A percentile compares a stretch with the other conserved stretches of the same genome.
These are phyloP conservation scores for Leccinum disarticulatum DNA, from an alignment of 768 basidiomycete species.

Conservation along the genomic window DNA sequence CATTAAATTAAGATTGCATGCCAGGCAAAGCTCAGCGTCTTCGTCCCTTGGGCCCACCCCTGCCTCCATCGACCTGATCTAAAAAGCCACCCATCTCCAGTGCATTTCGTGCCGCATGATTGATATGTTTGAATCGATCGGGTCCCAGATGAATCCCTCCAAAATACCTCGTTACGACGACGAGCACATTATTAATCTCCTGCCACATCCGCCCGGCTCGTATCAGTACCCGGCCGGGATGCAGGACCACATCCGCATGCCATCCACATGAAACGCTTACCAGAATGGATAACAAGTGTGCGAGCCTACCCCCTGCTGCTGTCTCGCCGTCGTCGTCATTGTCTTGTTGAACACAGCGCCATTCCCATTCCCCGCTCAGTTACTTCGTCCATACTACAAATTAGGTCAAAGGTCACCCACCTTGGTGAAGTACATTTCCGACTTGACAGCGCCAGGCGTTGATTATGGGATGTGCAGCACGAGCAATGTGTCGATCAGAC, in stretches of 20 bases:
- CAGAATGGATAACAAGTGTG: slow-evolving; percentile 87
- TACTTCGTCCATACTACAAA: neutral
- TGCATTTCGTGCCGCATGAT: slow-evolving; percentile 91
- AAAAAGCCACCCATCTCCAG: slow-evolving; percentile 87
- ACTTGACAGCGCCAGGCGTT: slow-evolving; percentile 81
- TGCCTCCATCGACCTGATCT: slow-evolving; percentile 43
- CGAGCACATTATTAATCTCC: slow-evolving; percentile 82
- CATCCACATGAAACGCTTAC: slow-evolving; percentile 39
- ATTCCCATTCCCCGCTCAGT: slow-evolving; percentile 4
- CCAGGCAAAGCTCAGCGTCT: slow-evolving; percentile 17
- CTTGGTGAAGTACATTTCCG: slow-evolving; percentile 70
- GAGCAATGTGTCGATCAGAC: slow-evolving; percentile 69
- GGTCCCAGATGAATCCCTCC: slow-evolving; percentile 91
- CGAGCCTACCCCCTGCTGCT: slow-evolving; percentile 86
- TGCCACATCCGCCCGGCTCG: slow-evolving; percentile 29
- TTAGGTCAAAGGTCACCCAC: slow-evolving; percentile 36
- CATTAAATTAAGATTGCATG: too few species aligned
- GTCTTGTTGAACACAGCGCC: slow-evolving; percentile 45
- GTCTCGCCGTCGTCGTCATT: slow-evolving; percentile 96
- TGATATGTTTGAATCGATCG: slow-evolving; percentile 91
- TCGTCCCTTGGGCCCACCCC: slow-evolving; percentile 24
- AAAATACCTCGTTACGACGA: slow-evolving; percentile 92
- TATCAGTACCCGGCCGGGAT: neutral
- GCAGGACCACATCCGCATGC: neutral
- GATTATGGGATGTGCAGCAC: slow-evolving; percentile 77